A percentile compares a stretch with the other conserved stretches of the same genome.
phyloP scores from a whole-genome alignment of 1,139 yeast genomes.

The Sugiyamaella pinicola region DNA sequence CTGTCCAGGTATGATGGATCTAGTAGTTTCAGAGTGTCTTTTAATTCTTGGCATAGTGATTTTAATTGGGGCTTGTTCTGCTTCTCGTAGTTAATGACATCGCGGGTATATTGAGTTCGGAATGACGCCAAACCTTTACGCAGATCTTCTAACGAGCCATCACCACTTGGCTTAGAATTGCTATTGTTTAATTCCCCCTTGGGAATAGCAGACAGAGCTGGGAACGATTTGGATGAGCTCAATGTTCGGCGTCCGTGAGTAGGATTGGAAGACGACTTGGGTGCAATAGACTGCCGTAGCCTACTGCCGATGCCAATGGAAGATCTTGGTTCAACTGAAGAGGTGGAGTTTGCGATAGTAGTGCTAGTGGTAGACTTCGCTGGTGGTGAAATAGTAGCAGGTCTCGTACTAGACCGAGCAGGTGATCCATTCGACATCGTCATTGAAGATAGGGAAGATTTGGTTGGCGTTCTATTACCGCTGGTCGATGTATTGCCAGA shows the following conservation, averaged over 20 bases:
- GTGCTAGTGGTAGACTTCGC: background rate
- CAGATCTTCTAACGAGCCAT: conserved; percentile 23
- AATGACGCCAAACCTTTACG: conserved; percentile 26
- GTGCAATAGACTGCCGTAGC: conserved; percentile 2
- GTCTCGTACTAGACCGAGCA: conserved; percentile 2
- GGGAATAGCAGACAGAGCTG: conserved; percentile 11
- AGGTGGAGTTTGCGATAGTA: no score
- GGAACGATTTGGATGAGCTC: conserved; percentile 17
- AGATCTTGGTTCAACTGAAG: background rate
- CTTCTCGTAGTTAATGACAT: conserved; percentile 21
- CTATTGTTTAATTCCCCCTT: conserved; percentile 1
- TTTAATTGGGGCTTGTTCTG: conserved; percentile 25
- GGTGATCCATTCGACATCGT: background rate
- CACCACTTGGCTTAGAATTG: conserved; percentile 6
- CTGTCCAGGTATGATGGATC: conserved; percentile 17
- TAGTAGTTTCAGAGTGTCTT: conserved; percentile 28
- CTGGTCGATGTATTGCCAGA: background rate
- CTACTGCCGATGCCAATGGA: conserved; percentile 4
- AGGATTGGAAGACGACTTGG: conserved; percentile 1
- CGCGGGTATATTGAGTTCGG: conserved; percentile 23
- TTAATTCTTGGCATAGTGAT: conserved; percentile 30
- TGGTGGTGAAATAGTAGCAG: background rate
- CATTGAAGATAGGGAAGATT: background rate
- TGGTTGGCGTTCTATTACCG: background rate
- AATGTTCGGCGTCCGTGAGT: conserved; percentile 13